Evolutionary conservation across 1,139 yeast species (phyloP).

Genomic region (Hanseniaspora uvarum): DNA sequence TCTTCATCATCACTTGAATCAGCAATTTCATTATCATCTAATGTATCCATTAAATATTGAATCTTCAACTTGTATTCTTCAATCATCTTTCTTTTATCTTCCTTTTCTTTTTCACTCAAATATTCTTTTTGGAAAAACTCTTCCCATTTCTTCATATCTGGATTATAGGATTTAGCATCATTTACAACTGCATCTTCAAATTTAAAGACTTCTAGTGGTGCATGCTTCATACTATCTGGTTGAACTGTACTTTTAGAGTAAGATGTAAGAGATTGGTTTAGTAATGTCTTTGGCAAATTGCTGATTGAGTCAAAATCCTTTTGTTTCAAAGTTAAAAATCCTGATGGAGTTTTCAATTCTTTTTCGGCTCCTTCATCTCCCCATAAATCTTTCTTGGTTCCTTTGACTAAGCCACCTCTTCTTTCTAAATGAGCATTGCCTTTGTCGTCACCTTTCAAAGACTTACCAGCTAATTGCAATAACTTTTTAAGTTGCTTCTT

Average conservation of each 20-base stretch:
- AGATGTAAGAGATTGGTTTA: conserved; percentile 37
- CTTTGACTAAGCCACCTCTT: conserved; percentile 50
- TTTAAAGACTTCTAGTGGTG: conserved; percentile 41
- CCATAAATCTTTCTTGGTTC: conserved; percentile 54
- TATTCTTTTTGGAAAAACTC: conserved; percentile 58
- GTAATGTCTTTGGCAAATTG: conserved; percentile 35
- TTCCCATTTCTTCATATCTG: conserved; percentile 78
- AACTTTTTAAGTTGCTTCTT: conserved; percentile 58
- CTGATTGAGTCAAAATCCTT: conserved; percentile 19
- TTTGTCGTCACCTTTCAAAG: conserved; percentile 39
- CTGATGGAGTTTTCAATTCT: conserved; percentile 16
- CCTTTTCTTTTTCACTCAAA: conserved; percentile 54
- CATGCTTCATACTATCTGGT: conserved; percentile 48
- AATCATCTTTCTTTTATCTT: conserved; percentile 50
- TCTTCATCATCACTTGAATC: conserved; percentile 38
- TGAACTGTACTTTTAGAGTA: conserved; percentile 45
- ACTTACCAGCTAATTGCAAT: conserved; percentile 68
- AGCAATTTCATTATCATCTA: conserved; percentile 50
- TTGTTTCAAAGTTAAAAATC: conserved; percentile 24
- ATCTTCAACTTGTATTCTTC: conserved; percentile 55
- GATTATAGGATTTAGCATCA: conserved; percentile 90
- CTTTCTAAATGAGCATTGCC: conserved; percentile 46
- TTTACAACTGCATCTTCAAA: conserved; percentile 49
- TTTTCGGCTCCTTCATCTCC: conserved; percentile 30
- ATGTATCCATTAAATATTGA: conserved; percentile 50